Percentiles rank a stretch among this genome's conserved stretches.
Evolutionary conservation across 116 monocot genomes (phyloP).

Genomic region (Posidonia oceanica): DNA sequence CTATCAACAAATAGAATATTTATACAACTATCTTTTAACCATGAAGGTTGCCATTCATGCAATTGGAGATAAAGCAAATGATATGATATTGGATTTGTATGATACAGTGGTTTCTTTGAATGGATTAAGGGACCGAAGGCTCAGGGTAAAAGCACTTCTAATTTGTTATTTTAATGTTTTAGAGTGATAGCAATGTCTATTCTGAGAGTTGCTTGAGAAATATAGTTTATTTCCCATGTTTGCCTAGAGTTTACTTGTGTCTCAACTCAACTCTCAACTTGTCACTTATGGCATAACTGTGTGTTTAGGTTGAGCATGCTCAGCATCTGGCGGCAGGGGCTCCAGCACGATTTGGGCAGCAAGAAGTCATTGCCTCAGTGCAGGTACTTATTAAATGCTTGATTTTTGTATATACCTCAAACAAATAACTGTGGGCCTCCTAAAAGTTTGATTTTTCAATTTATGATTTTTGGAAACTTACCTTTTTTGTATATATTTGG

Average conservation of each 20-base stretch:
- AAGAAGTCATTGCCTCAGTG: conserved; percentile 73
- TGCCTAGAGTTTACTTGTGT: too few species aligned
- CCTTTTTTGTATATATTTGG: too few species aligned
- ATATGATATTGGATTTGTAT: conserved; percentile 69
- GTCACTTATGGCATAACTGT: not conserved
- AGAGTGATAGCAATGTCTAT: not conserved
- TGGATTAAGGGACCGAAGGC: conserved; percentile 69
- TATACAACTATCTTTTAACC: not conserved
- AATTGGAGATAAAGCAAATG: conserved; percentile 98
- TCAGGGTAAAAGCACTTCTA: conserved; percentile 52
- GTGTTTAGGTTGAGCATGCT: conserved; percentile 83
- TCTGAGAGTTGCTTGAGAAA: not conserved
- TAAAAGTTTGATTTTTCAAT: too few species aligned
- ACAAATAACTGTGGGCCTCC: too few species aligned
- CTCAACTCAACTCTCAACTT: not conserved
- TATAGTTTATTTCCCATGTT: not conserved
- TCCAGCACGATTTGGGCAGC: conserved; percentile 57
- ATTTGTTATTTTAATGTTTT: conserved; percentile 1
- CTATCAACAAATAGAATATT: not conserved
- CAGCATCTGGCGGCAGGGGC: conserved; percentile 67
- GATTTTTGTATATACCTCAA: too few species aligned
- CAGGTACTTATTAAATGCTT: conserved; percentile 40
- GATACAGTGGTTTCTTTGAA: conserved; percentile 34
- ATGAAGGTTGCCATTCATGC: conserved; percentile 92
- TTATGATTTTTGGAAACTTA: too few species aligned